These are phyloP conservation scores for Cryptosporidium ryanae DNA, from an alignment of 169 alveolate genomes.

Conservation along the genomic window DNA sequence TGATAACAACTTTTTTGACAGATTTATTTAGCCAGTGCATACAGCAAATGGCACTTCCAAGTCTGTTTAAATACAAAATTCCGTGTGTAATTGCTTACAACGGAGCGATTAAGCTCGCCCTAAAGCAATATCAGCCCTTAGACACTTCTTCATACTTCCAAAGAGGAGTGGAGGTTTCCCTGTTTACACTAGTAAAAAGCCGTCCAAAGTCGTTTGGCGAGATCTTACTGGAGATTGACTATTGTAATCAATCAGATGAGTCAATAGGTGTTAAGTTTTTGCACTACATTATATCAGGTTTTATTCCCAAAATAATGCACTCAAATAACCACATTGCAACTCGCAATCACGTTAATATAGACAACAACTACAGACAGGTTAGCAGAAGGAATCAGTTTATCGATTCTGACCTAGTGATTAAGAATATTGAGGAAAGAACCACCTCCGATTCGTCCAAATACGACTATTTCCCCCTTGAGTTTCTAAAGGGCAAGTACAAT, in stretches of 20 bases:
- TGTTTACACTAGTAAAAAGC: slow-evolving; percentile 24
- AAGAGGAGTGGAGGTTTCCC: slow-evolving; percentile 33
- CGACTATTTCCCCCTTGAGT: neutral
- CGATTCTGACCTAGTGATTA: neutral
- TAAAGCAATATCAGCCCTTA: slow-evolving; percentile 57
- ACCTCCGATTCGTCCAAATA: neutral
- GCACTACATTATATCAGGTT: slow-evolving; percentile 35
- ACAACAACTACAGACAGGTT: neutral
- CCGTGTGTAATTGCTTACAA: slow-evolving; percentile 45
- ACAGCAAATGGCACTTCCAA: neutral
- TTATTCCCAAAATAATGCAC: slow-evolving; percentile 44
- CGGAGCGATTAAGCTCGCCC: slow-evolving; percentile 62
- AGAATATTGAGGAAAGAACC: neutral
- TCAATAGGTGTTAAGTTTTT: slow-evolving; percentile 41
- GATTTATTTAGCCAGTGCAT: slow-evolving; percentile 52
- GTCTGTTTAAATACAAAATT: slow-evolving; percentile 17
- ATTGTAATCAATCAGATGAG: slow-evolving; percentile 59
- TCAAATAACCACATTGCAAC: neutral
- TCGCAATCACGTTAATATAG: neutral
- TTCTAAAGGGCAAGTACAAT: neutral
- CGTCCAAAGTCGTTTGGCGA: slow-evolving; percentile 44
- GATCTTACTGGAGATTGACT: slow-evolving; percentile 31
- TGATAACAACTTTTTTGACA: slow-evolving; percentile 22
- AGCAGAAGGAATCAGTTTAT: neutral
- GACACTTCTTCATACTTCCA: slow-evolving; percentile 40